A percentile compares a stretch with the other conserved stretches of the same genome.
Evolutionary conservation across 164 flowering plant species (phyloP).

Genomic region (Aristolochia californica): DNA sequence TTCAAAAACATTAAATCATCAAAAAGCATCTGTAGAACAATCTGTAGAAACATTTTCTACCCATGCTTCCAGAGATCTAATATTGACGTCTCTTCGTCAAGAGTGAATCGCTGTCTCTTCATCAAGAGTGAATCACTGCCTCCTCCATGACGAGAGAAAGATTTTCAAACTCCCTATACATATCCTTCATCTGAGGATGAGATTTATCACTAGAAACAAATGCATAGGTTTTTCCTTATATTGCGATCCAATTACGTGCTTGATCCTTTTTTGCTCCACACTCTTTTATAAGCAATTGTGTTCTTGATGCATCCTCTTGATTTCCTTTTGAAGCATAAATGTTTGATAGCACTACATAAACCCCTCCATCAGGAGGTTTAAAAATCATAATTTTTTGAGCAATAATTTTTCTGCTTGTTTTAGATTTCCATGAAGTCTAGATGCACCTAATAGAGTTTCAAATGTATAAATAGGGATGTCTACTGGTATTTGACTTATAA

Average conservation of each 20-base stretch:
- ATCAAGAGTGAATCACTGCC: neutral
- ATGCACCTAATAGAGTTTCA: slow-evolving; percentile 34
- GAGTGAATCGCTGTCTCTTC: too few species aligned
- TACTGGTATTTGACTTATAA: slow-evolving; percentile 17
- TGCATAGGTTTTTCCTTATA: slow-evolving; percentile 15
- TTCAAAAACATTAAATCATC: too few species aligned
- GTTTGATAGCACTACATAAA: slow-evolving; percentile 23
- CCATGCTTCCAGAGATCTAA: neutral
- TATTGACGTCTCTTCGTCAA: neutral
- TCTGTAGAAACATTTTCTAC: too few species aligned
- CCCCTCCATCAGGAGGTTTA: slow-evolving; percentile 17
- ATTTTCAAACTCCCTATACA: slow-evolving; percentile 17
- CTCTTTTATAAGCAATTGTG: slow-evolving; percentile 20
- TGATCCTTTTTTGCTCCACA: slow-evolving; percentile 19
- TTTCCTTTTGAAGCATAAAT: slow-evolving; percentile 26
- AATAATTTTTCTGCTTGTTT: slow-evolving; percentile 20
- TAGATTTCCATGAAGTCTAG: slow-evolving; percentile 28
- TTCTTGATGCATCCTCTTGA: slow-evolving; percentile 27
- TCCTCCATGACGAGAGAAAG: slow-evolving; percentile 17
- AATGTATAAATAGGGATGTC: slow-evolving; percentile 21
- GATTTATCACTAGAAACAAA: slow-evolving; percentile 25
- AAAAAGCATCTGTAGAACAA: too few species aligned
- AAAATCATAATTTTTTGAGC: slow-evolving; percentile 15
- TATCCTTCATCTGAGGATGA: slow-evolving; percentile 19
- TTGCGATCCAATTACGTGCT: slow-evolving; percentile 37